Percentiles rank a stretch among this genome's conserved stretches.
These are phyloP conservation scores for Glycine latifolia DNA, from an alignment of 306 rosid genomes.

Conservation along the genomic window DNA sequence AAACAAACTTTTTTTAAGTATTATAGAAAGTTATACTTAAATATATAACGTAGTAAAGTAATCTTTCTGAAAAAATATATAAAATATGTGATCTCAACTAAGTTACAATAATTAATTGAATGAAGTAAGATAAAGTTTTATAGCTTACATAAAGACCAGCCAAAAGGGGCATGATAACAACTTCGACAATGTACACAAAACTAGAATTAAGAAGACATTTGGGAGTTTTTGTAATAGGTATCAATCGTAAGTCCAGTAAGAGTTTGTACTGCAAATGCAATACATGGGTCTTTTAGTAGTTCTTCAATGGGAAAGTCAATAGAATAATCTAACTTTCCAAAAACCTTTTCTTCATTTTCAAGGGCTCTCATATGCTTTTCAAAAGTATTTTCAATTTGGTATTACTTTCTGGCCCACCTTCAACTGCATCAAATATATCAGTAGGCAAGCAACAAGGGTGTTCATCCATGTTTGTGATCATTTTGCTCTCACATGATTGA, in stretches of 20 bases:
- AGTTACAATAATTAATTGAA: no score
- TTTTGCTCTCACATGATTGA: constrained; percentile 46
- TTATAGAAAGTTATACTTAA: no score
- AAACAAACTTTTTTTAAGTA: no score
- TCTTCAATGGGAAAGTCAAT: constrained; percentile 60
- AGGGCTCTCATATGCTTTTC: no score
- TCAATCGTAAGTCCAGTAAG: constrained; percentile 67
- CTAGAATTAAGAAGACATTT: constrained; percentile 17
- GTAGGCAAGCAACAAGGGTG: constrained; percentile 28
- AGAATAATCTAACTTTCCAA: constrained; percentile 46
- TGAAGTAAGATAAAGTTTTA: neutral
- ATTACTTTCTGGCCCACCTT: constrained; percentile 37
- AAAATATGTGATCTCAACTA: no score
- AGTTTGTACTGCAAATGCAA: constrained; percentile 83
- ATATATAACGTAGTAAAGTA: no score
- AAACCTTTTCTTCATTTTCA: no score
- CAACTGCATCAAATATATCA: constrained; percentile 27
- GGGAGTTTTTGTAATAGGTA: constrained; percentile 43
- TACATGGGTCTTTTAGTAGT: constrained; percentile 83
- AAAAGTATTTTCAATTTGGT: neutral
- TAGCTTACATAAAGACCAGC: neutral
- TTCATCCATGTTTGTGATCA: constrained; percentile 43
- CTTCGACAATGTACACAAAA: constrained; percentile 14
- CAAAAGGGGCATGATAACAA: constrained; percentile 1
- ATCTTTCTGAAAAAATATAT: no score